Percentiles rank a stretch among this genome's conserved stretches.
phyloP scores from a whole-genome alignment of 2,329 filamentous ascomycete species.

The Monilinia vaccinii-corymbosi region DNA sequence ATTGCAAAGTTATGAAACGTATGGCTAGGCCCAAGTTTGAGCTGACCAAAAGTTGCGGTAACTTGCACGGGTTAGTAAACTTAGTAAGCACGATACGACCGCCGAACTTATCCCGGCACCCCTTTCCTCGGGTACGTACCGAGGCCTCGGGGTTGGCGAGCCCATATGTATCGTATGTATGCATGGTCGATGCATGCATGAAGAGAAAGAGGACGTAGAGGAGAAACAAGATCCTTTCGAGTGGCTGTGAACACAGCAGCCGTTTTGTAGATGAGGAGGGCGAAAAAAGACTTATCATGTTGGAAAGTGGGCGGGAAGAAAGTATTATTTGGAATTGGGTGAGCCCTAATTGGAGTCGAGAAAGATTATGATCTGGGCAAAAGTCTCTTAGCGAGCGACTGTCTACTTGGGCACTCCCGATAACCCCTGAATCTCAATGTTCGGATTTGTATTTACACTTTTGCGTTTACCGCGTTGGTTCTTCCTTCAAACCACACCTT shows the following conservation, averaged over 20 bases:
- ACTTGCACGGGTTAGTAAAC: too few species aligned
- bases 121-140: conserved; percentile 8
- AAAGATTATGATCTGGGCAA: not conserved
- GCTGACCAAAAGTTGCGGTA: too few species aligned
- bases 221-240: not conserved
- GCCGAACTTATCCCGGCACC: not conserved
- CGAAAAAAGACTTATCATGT: not conserved
- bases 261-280: conserved; percentile 10
- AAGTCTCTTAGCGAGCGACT: not conserved
- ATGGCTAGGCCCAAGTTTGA: too few species aligned
- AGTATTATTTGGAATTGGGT: not conserved
- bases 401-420: not conserved
- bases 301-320: not conserved
- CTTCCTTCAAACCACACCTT: not conserved
- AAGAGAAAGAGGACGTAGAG: not conserved
- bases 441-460: not conserved
- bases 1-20: too few species aligned
- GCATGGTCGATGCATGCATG: conserved; percentile 7
- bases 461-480: not conserved
- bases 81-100: not conserved
- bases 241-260: not conserved
- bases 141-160: conserved; percentile 6
- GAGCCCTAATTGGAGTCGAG: not conserved
- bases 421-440: not conserved
- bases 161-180: not conserved